These are phyloP conservation scores for Lactarius hengduanensis DNA, from an alignment of 768 basidiomycete genomes.

Conservation along the genomic window DNA sequence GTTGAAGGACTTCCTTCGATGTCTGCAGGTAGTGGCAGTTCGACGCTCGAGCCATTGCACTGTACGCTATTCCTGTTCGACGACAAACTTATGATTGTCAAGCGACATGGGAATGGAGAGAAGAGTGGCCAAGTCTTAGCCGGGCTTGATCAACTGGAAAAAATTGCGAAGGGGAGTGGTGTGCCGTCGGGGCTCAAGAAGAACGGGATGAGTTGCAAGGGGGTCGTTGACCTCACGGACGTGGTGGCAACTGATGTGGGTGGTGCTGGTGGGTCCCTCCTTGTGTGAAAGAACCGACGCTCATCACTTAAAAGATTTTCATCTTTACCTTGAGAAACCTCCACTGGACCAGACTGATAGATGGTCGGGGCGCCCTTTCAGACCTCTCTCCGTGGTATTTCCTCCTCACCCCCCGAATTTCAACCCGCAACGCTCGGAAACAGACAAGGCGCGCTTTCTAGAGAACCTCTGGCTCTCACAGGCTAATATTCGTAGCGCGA, in stretches of 20 bases:
- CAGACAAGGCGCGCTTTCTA: slow-evolving; percentile 78
- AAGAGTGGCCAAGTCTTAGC: slow-evolving; percentile 68
- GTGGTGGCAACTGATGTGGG: slow-evolving; percentile 82
- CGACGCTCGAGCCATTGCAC: slow-evolving; percentile 53
- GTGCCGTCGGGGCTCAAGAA: slow-evolving; percentile 68
- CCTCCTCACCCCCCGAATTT: slow-evolving; percentile 66
- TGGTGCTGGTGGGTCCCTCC: slow-evolving; percentile 62
- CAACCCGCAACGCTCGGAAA: slow-evolving; percentile 61
- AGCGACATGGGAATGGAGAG: slow-evolving; percentile 75
- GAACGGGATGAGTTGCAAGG: slow-evolving; percentile 81
- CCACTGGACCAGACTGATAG: slow-evolving; percentile 80
- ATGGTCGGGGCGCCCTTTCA: slow-evolving; percentile 86
- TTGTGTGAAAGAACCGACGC: slow-evolving; percentile 1
- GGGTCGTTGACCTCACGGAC: slow-evolving; percentile 80
- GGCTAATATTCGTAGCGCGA: slow-evolving; percentile 71
- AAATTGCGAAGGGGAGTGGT: slow-evolving; percentile 57
- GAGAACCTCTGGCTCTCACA: slow-evolving; percentile 90
- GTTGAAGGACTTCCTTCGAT: slow-evolving; percentile 52
- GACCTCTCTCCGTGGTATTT: slow-evolving; percentile 72
- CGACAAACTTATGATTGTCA: slow-evolving; percentile 89
- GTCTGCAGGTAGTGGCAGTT: slow-evolving; percentile 40
- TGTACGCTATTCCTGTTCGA: slow-evolving; percentile 93
- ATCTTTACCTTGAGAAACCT: slow-evolving; percentile 79
- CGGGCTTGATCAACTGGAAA: slow-evolving; percentile 79
- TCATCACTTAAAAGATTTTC: slow-evolving; percentile 58